phyloP scores from a whole-genome alignment of 306 rosid genomes.

The Lathyrus aphaca region DNA sequence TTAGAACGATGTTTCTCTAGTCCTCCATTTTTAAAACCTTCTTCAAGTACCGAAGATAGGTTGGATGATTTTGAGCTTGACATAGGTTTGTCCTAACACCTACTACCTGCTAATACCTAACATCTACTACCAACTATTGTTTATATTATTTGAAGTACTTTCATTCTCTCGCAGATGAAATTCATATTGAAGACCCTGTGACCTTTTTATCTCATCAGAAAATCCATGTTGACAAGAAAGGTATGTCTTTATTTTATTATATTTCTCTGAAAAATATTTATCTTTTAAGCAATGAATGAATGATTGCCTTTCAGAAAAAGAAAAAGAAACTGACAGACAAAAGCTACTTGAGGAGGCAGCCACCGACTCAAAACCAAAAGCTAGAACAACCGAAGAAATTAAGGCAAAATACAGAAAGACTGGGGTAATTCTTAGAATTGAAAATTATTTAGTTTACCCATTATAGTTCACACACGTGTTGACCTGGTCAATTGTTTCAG shows the following conservation, averaged over 20 bases:
- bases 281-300: constrained; percentile 26
- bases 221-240: constrained; percentile 55
- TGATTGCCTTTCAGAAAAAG: constrained; percentile 53
- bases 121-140: constrained; percentile 23
- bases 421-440: constrained; percentile 44
- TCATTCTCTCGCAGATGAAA: constrained; percentile 63
- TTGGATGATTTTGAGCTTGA: constrained; percentile 53
- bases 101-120: constrained; percentile 3
- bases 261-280: constrained; percentile 25
- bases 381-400: constrained; percentile 80
- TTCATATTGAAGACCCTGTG: constrained; percentile 62
- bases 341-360: constrained; percentile 61
- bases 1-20: constrained; percentile 68
- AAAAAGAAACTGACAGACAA: constrained; percentile 59
- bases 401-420: constrained; percentile 86
- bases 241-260: constrained; percentile 44
- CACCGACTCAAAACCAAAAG: constrained; percentile 55
- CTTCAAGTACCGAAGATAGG: constrained; percentile 42
- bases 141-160: constrained; percentile 38
- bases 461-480: constrained; percentile 37
- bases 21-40: constrained; percentile 87
- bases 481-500: constrained; percentile 52
- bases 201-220: constrained; percentile 43
- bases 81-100: constrained; percentile 61
- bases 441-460: constrained; percentile 33